These are phyloP conservation scores for Sclerotinia subarctica DNA, from an alignment of 2,329 filamentous ascomycete genomes.

Conservation along the genomic window DNA sequence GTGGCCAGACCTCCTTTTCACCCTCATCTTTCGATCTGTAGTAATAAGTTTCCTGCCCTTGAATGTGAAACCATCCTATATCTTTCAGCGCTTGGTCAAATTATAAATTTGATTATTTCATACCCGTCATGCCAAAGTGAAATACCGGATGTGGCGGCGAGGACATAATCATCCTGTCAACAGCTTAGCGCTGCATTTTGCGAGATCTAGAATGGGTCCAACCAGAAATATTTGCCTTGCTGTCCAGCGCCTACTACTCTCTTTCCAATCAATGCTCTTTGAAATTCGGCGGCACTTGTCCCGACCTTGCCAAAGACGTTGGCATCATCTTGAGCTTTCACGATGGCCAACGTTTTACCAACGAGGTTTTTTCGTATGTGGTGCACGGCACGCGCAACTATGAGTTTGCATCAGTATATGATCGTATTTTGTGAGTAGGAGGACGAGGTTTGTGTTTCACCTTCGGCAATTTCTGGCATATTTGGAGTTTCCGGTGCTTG, in stretches of 20 bases:
- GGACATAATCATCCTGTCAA: slow-evolving; percentile 62
- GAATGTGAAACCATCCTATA: slow-evolving; percentile 79
- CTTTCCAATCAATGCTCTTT: slow-evolving; percentile 70
- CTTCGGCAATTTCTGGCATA: slow-evolving; percentile 65
- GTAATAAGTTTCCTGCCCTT: slow-evolving; percentile 71
- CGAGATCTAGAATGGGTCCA: background rate
- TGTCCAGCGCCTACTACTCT: slow-evolving; percentile 68
- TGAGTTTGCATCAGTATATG: slow-evolving; percentile 4
- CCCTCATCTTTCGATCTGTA: slow-evolving; percentile 60
- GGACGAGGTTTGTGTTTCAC: slow-evolving; percentile 37
- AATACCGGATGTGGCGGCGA: slow-evolving; percentile 81
- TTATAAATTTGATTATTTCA: slow-evolving; percentile 6
- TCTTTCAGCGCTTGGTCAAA: slow-evolving; percentile 19
- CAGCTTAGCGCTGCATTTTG: slow-evolving; percentile 4
- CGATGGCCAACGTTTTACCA: slow-evolving; percentile 71
- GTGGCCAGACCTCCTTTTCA: slow-evolving; percentile 69
- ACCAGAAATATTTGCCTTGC: slow-evolving; percentile 98
- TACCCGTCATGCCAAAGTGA: slow-evolving; percentile 75
- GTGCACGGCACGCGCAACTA: slow-evolving; percentile 81
- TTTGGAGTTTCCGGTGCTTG: background rate
- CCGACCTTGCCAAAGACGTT: slow-evolving; percentile 91
- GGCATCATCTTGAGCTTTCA: slow-evolving; percentile 71
- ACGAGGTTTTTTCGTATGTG: slow-evolving; percentile 81
- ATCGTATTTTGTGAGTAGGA: background rate
- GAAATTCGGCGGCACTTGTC: slow-evolving; percentile 71